Evolutionary conservation across 176 grass and related monocot species (phyloP).

Genomic region (Bothriochloa decipiens): DNA sequence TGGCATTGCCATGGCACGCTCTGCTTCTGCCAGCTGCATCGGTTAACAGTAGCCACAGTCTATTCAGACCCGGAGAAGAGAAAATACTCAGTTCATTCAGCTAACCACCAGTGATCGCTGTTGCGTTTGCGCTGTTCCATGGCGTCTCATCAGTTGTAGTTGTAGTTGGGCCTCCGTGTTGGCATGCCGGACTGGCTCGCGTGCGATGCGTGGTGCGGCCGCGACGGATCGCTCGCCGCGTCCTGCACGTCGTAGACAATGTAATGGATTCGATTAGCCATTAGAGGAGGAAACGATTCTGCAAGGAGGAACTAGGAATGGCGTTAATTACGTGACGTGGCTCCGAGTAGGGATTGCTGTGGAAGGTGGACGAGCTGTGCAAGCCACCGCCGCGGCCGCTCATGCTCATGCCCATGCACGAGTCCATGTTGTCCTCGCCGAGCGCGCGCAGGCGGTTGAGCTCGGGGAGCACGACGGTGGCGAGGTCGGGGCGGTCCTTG

Average conservation of each 20-base stretch:
- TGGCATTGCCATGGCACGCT: not conserved
- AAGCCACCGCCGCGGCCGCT: slow-evolving; percentile 12
- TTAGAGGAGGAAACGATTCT: not conserved
- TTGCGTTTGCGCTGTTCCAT: not conserved
- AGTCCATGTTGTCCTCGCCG: slow-evolving; percentile 64
- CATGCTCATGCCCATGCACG: slow-evolving; percentile 31
- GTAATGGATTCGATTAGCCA: not conserved
- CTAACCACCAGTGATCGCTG: not conserved
- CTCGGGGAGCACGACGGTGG: slow-evolving; percentile 68
- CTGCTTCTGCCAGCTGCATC: not conserved
- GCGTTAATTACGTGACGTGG: slow-evolving; percentile 38
- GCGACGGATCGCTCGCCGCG: slow-evolving; percentile 27
- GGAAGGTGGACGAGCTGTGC: slow-evolving; percentile 33
- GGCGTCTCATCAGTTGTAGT: slow-evolving; percentile 31
- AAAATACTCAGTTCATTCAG: not conserved
- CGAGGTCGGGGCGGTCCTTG: slow-evolving; percentile 83
- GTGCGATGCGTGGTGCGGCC: slow-evolving; percentile 27
- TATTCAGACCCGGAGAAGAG: not conserved
- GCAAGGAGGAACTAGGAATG: not conserved
- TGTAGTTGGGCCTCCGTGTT: slow-evolving; percentile 43
- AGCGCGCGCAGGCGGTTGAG: slow-evolving; percentile 60
- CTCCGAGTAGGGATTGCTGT: slow-evolving; percentile 32
- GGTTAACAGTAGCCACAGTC: not conserved
- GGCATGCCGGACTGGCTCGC: slow-evolving; percentile 1
- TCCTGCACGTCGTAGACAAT: slow-evolving; percentile 18